Conservation (phyloP, 441 rosid species). For the Euphorbia schlechtendalii region DNA sequence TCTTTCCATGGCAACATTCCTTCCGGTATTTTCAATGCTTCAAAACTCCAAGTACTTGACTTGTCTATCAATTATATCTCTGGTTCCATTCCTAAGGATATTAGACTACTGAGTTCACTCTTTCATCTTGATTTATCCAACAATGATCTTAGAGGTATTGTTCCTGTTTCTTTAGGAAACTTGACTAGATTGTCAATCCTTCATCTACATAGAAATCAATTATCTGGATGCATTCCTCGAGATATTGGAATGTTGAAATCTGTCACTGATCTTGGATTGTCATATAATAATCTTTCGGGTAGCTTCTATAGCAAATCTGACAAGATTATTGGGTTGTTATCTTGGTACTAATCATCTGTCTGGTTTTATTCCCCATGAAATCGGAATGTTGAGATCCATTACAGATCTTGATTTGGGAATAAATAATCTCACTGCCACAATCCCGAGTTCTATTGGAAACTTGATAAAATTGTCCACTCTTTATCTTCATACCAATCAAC, state of each 20-base stretch:
- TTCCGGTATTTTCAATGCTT: neutral
- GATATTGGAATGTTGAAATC: neutral
- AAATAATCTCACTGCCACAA: neutral
- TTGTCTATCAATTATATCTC: neutral
- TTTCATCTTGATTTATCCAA: neutral
- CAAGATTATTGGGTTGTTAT: neutral
- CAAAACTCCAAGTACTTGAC: neutral
- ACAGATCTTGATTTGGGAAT: neutral
- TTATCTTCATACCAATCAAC: neutral
- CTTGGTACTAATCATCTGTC: neutral
- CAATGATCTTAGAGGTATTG: neutral
- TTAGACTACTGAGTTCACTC: neutral
- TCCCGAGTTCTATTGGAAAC: conserved; percentile 24
- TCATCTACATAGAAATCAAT: neutral
- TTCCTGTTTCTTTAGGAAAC: neutral
- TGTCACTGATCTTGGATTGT: neutral
- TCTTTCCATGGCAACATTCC: neutral
- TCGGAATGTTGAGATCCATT: neutral
- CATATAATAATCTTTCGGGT: neutral
- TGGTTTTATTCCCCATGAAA: neutral
- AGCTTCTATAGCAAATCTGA: neutral
- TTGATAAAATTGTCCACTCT: neutral
- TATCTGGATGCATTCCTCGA: neutral
- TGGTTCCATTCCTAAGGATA: neutral
- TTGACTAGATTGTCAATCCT: neutral